A percentile compares a stretch with the other conserved stretches of the same genome.
Conservation (phyloP, 345 rosid species). For the Dipteronia sinensis region DNA sequence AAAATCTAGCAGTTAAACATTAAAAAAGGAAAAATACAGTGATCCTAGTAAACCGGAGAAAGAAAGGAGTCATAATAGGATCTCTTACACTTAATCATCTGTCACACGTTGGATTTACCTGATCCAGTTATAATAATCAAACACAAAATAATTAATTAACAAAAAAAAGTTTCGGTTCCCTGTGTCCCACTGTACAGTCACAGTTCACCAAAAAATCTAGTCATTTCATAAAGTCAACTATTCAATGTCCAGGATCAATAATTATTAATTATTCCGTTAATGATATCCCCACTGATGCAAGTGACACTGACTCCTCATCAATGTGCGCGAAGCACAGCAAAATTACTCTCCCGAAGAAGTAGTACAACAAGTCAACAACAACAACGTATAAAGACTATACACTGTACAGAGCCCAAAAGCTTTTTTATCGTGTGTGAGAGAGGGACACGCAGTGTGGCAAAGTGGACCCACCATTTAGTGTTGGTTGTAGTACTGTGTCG, state of each 20-base stretch:
- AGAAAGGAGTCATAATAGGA: background rate
- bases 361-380: background rate
- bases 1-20: background rate
- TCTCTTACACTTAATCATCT: conserved; percentile 1
- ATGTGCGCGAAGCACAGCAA: conserved; percentile 23
- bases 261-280: background rate
- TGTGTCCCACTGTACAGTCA: background rate
- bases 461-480: conserved; percentile 27
- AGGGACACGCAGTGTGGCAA: conserved; percentile 38
- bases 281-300: background rate
- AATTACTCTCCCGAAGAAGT: background rate
- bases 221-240: background rate
- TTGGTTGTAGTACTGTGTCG: conserved; percentile 21
- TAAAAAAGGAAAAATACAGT: background rate
- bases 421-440: conserved; percentile 11
- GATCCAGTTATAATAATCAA: background rate
- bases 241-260: background rate
- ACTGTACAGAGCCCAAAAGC: no score
- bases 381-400: no score
- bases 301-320: background rate
- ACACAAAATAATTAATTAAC: no score
- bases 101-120: background rate
- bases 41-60: conserved; percentile 9
- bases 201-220: background rate
- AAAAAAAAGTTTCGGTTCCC: background rate